A percentile compares a stretch with the other conserved stretches of the same genome.
phyloP scores from a whole-genome alignment of 1,139 yeast species.

The Zhuliangozyma blackwelliae region DNA sequence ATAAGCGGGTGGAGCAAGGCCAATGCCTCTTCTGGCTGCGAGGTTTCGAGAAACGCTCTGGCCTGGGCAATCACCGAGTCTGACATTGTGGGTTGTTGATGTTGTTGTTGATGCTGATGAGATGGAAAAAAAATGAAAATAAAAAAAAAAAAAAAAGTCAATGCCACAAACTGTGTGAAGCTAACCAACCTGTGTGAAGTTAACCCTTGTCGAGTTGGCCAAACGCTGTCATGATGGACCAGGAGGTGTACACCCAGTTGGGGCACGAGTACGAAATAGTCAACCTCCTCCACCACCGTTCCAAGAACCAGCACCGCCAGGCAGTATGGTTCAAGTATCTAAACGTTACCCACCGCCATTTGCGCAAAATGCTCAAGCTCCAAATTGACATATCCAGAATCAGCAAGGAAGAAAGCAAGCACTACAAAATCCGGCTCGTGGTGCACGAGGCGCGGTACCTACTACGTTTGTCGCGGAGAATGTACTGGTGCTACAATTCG shows the following conservation, averaged over 20 bases:
- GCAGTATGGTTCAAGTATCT: conserved; percentile 75
- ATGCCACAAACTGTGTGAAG: too few relatives aligned
- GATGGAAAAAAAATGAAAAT: background rate
- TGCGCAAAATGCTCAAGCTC: conserved; percentile 35
- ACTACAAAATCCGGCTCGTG: conserved; percentile 14
- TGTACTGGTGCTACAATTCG: conserved; percentile 57
- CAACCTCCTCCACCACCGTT: conserved; percentile 64
- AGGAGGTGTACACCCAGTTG: conserved; percentile 8
- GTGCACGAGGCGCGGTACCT: conserved; percentile 30
- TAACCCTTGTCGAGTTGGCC: too few relatives aligned
- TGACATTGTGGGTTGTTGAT: conserved; percentile 4
- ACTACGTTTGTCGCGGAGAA: conserved; percentile 37
- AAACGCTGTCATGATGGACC: conserved; percentile 5
- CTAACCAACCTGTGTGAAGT: too few relatives aligned
- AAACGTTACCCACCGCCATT: conserved; percentile 56
- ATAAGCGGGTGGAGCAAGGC: conserved; percentile 29
- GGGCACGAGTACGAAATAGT: conserved; percentile 51
- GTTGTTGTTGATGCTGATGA: background rate
- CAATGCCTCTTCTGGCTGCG: conserved; percentile 41
- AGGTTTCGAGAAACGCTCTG: conserved; percentile 31
- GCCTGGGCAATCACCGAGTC: conserved; percentile 17
- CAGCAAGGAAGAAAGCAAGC: conserved; percentile 3
- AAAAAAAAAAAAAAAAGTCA: background rate
- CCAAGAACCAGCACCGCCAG: conserved; percentile 71
- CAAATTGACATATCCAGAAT: conserved; percentile 17